These are phyloP conservation scores for Acorus gramineus DNA, from an alignment of 106 monocot genomes.

Conservation along the genomic window DNA sequence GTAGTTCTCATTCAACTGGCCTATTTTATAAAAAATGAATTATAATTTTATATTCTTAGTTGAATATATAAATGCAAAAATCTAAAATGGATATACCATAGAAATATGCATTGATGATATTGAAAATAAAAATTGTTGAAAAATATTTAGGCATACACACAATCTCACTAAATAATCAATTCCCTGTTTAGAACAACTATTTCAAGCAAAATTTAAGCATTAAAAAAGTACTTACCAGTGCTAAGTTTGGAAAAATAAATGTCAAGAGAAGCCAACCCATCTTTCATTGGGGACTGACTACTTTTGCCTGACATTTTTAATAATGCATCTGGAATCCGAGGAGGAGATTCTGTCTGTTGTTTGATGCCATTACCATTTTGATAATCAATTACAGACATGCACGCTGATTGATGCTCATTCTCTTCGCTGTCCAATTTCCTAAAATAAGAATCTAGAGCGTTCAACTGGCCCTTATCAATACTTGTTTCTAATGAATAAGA, in stretches of 20 bases:
- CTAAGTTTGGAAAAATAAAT: conserved; percentile 29
- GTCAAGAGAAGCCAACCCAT: conserved; percentile 28
- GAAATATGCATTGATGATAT: background rate
- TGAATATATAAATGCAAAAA: background rate
- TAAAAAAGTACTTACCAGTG: conserved; percentile 15
- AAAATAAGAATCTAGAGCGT: conserved; percentile 53
- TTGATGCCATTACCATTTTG: background rate
- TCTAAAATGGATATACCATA: background rate
- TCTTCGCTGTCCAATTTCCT: conserved; percentile 21
- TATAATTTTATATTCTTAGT: too few species aligned
- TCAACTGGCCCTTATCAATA: conserved; percentile 25
- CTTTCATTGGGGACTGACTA: conserved; percentile 4
- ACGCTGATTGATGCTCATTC: conserved; percentile 11
- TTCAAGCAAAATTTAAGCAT: background rate
- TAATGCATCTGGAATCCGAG: background rate
- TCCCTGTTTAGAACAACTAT: too few species aligned
- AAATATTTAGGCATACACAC: background rate
- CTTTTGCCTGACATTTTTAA: background rate
- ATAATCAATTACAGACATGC: conserved; percentile 6
- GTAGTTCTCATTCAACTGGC: too few species aligned
- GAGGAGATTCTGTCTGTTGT: background rate
- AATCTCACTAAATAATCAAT: background rate
- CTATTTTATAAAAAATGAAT: background rate
- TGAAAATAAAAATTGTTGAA: background rate
- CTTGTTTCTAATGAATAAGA: background rate